These are phyloP conservation scores for Ogataea pilisensis DNA, from an alignment of 805 yeast species.

Conservation along the genomic window DNA sequence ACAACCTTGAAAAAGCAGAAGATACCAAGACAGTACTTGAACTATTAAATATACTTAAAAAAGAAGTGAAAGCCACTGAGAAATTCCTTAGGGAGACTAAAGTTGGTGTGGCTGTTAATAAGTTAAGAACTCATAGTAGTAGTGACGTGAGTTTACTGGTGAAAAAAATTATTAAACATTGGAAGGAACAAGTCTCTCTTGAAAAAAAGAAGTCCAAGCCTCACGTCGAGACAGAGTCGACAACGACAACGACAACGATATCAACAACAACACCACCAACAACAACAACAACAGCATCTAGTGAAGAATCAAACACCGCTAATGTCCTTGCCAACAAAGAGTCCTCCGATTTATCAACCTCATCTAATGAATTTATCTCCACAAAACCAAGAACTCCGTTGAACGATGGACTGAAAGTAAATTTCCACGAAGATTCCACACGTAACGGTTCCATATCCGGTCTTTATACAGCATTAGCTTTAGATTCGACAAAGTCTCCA, in stretches of 20 bases:
- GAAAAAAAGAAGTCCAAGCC: conserved; percentile 41
- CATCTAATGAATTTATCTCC: conserved; percentile 35
- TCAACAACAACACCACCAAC: not conserved
- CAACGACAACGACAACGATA: not conserved
- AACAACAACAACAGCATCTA: conserved; percentile 1
- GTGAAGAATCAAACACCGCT: not conserved
- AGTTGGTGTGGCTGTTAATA: conserved; percentile 96
- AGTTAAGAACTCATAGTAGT: conserved; percentile 65
- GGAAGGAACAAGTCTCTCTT: conserved; percentile 85
- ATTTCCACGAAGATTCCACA: conserved; percentile 67
- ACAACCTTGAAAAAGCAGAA: conserved; percentile 68
- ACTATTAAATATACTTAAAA: conserved; percentile 60
- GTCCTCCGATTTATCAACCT: conserved; percentile 8
- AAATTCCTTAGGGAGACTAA: conserved; percentile 84
- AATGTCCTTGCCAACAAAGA: no score
- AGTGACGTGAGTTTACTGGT: conserved; percentile 68
- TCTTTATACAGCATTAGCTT: conserved; percentile 82
- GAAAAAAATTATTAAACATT: conserved; percentile 73
- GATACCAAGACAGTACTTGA: conserved; percentile 63
- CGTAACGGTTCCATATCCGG: conserved; percentile 84
- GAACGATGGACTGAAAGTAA: conserved; percentile 73
- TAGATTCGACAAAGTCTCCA: conserved; percentile 57
- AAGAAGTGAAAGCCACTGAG: conserved; percentile 80
- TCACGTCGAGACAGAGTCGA: conserved; percentile 1
- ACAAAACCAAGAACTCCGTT: conserved; percentile 69